phyloP scores from a whole-genome alignment of 495 filamentous ascomycete species.

The Filosporella fistucella region DNA sequence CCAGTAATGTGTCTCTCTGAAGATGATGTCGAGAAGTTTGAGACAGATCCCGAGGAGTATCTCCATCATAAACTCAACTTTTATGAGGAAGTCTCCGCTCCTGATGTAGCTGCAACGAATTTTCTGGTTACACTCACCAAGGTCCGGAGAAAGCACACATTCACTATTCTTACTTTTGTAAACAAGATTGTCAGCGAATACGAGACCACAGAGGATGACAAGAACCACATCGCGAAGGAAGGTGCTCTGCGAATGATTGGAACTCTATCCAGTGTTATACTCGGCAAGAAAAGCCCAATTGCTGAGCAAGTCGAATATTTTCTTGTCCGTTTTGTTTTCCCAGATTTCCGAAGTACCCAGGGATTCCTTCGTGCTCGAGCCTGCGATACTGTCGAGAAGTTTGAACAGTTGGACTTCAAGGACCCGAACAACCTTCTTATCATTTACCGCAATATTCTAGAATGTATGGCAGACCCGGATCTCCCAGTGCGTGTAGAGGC shows the following conservation, averaged over 20 bases:
- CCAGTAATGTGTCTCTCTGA: conserved; percentile 89
- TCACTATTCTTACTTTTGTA: conserved; percentile 87
- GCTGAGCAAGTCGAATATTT: conserved; percentile 99
- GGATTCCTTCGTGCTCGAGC: conserved; percentile 93
- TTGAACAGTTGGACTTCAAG: conserved; percentile 93
- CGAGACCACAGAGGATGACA: conserved; percentile 77
- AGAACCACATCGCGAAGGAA: conserved; percentile 92
- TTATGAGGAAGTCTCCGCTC: conserved; percentile 94
- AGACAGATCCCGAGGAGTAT: conserved; percentile 91
- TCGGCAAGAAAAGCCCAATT: conserved; percentile 97
- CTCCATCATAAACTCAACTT: conserved; percentile 95
- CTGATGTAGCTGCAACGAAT: conserved; percentile 94
- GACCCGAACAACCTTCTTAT: conserved; percentile 89
- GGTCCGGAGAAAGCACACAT: conserved; percentile 90
- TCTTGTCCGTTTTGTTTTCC: conserved; percentile 96
- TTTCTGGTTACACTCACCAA: conserved; percentile 94
- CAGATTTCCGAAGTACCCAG: conserved; percentile 89
- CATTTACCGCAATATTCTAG: conserved; percentile 93
- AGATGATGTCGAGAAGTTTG: conserved; percentile 91
- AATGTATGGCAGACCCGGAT: conserved; percentile 90
- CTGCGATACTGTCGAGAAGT: conserved; percentile 96
- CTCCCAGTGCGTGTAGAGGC: conserved; percentile 93
- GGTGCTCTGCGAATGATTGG: conserved; percentile 97
- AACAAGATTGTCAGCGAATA: conserved; percentile 86
- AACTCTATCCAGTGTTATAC: conserved; percentile 85